Evolutionary conservation across 352 stramenopile genomes (phyloP).

Genomic region (Globisporangium emineosum): DNA sequence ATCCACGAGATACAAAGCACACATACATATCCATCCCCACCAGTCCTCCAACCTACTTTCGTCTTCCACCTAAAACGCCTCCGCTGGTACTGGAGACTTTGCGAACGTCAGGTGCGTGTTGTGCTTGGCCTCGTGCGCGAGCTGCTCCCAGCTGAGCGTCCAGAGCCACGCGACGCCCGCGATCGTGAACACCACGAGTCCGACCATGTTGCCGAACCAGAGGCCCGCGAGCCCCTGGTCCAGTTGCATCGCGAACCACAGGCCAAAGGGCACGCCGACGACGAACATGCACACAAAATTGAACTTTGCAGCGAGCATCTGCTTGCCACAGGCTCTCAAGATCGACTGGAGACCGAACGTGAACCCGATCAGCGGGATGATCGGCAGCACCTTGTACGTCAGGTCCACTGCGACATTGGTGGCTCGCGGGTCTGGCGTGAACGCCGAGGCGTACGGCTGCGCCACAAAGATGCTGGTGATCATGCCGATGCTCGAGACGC

Average conservation of each 20-base stretch:
- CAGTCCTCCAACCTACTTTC: too few species aligned
- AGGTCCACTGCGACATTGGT: background rate
- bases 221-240: conserved; percentile 23
- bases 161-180: conserved; percentile 24
- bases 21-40: too few species aligned
- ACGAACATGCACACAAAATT: background rate
- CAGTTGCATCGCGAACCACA: background rate
- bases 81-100: background rate
- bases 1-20: too few species aligned
- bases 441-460: background rate
- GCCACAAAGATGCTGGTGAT: background rate
- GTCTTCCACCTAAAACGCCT: background rate
- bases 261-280: background rate
- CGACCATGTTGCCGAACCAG: conserved; percentile 53
- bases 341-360: background rate
- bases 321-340: background rate
- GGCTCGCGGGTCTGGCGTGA: background rate
- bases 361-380: background rate
- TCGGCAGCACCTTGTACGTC: background rate
- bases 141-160: conserved; percentile 9
- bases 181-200: conserved; percentile 35
- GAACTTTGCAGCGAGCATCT: background rate
- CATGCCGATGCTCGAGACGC: background rate
- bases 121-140: conserved; percentile 14
- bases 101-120: conserved; percentile 20